phyloP scores from a whole-genome alignment of 2,329 filamentous ascomycete genomes.

The Colletotrichum sublineola region DNA sequence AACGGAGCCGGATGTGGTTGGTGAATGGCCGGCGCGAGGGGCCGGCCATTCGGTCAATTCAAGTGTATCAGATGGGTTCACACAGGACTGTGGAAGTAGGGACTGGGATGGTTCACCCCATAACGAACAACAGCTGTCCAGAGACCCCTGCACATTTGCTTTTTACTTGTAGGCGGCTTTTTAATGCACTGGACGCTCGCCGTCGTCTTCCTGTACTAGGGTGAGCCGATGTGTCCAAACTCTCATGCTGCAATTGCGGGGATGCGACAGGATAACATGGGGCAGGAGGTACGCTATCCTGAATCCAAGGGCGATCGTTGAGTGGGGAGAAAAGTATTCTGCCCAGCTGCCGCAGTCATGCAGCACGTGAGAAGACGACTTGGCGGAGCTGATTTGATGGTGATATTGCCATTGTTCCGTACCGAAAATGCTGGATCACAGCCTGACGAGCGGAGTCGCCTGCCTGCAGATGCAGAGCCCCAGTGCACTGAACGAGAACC shows the following conservation, averaged over 20 bases:
- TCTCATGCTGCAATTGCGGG: slow-evolving; percentile 24
- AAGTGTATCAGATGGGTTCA: slow-evolving; percentile 15
- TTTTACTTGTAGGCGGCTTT: slow-evolving; percentile 12
- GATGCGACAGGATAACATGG: slow-evolving; percentile 3
- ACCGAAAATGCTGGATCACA: neutral
- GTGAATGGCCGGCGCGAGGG: slow-evolving; percentile 20
- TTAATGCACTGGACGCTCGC: slow-evolving; percentile 5
- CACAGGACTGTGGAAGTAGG: slow-evolving; percentile 1
- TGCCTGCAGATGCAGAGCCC: slow-evolving; percentile 22
- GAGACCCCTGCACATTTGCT: slow-evolving; percentile 29
- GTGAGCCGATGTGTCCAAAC: slow-evolving; percentile 23
- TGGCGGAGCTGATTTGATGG: neutral
- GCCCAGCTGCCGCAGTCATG: neutral
- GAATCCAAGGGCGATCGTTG: neutral
- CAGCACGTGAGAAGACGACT: neutral
- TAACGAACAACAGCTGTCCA: slow-evolving; percentile 8
- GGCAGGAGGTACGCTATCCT: neutral
- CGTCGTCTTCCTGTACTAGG: slow-evolving; percentile 16
- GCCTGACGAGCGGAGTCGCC: slow-evolving; percentile 5
- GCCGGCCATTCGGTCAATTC: slow-evolving; percentile 23
- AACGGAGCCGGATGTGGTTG: slow-evolving; percentile 30
- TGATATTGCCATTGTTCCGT: neutral
- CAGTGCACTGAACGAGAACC: slow-evolving; percentile 21
- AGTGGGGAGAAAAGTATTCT: no score
- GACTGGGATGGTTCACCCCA: slow-evolving; percentile 33